Percentiles rank a stretch among this genome's conserved stretches.
These are phyloP conservation scores for Botrytis sinoallii DNA, from an alignment of 2,329 filamentous ascomycete species.

Conservation along the genomic window DNA sequence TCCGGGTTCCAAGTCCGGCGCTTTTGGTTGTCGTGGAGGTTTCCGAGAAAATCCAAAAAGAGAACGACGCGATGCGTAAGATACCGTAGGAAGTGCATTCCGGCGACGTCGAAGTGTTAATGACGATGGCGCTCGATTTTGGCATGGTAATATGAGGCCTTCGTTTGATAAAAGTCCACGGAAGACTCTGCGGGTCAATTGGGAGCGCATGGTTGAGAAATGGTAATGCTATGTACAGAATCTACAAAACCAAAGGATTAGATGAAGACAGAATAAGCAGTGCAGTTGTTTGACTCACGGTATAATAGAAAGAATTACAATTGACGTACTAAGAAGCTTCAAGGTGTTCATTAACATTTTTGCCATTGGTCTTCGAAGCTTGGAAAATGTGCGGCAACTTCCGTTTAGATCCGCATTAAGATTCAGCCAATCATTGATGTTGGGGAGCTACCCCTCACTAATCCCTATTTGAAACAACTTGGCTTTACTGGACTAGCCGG, in stretches of 20 bases:
- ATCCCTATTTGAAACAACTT: neutral
- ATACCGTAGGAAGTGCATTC: neutral
- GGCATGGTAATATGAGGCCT: conserved; percentile 38
- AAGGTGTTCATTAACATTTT: conserved; percentile 6
- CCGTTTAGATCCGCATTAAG: neutral
- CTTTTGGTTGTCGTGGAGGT: conserved; percentile 56
- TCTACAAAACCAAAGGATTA: neutral
- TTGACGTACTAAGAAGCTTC: conserved; percentile 7
- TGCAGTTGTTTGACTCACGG: neutral
- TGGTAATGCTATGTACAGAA: conserved; percentile 24
- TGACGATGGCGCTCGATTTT: conserved; percentile 25
- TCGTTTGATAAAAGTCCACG: conserved; percentile 54
- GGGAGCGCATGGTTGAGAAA: conserved; percentile 50
- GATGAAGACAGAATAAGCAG: neutral
- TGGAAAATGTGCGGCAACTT: conserved; percentile 19
- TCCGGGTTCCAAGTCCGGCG: conserved; percentile 65
- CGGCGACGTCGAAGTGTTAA: conserved; percentile 34
- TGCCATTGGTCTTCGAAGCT: neutral
- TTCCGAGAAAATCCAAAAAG: conserved; percentile 62
- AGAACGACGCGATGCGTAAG: conserved; percentile 38
- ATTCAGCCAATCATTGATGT: neutral
- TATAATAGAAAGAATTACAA: neutral
- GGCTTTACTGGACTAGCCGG: neutral
- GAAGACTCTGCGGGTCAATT: conserved; percentile 58
- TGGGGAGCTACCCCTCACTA: conserved; percentile 12